These are phyloP conservation scores for Brassica balearica DNA, from an alignment of 441 rosid genomes.

Conservation along the genomic window DNA sequence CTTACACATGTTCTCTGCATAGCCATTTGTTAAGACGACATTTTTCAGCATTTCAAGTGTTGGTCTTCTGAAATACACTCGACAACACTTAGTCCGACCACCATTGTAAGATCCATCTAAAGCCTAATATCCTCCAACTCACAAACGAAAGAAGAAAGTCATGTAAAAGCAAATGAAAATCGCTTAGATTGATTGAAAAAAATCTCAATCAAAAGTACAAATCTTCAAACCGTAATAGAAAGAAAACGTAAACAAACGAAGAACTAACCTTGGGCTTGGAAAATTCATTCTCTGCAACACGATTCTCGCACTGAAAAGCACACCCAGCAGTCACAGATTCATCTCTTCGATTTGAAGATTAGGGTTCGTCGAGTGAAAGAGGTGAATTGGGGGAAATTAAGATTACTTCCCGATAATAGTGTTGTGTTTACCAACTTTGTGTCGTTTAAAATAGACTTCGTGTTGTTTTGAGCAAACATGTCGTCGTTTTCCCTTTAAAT, in stretches of 20 bases:
- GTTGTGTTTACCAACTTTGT: not conserved
- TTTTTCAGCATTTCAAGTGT: constrained; percentile 1
- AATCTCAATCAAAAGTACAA: too few species aligned
- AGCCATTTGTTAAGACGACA: not conserved
- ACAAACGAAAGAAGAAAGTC: not conserved
- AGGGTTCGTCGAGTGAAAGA: not conserved
- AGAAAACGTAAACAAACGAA: not conserved
- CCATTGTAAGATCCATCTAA: constrained; percentile 1
- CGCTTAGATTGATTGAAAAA: not conserved
- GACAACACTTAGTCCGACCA: not conserved
- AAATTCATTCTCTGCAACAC: not conserved
- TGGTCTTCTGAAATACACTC: not conserved
- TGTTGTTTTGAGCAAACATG: not conserved
- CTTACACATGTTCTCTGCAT: constrained; percentile 10
- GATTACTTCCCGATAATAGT: not conserved
- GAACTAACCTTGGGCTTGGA: not conserved
- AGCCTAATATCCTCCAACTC: not conserved
- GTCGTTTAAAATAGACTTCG: not conserved
- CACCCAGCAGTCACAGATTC: not conserved
- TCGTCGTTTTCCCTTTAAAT: not conserved
- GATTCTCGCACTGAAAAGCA: not conserved
- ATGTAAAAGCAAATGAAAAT: not conserved
- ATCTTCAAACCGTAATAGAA: not conserved
- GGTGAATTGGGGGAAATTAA: not conserved
- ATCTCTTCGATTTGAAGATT: not conserved